phyloP scores from a whole-genome alignment of 768 basidiomycete genomes.

The Kwoniella dendrophila region DNA sequence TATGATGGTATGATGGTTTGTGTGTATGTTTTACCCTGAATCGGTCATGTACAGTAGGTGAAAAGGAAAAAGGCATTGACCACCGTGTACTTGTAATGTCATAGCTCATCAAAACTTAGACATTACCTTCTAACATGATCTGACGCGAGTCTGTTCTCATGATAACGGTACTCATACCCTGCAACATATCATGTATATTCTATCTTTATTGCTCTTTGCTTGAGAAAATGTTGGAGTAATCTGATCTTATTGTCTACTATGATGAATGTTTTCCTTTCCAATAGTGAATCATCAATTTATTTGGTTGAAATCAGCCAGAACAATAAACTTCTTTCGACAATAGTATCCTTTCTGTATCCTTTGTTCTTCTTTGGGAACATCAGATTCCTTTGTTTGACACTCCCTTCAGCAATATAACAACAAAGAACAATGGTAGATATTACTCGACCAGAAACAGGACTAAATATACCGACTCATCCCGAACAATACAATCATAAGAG shows the following conservation, averaged over 20 bases:
- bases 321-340: background rate
- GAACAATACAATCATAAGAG: slow-evolving; percentile 2
- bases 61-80: slow-evolving; percentile 1
- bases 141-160: background rate
- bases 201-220: too few relatives aligned
- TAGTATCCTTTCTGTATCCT: background rate
- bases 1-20: background rate
- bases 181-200: too few relatives aligned
- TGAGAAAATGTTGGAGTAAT: too few relatives aligned
- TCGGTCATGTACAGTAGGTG: background rate
- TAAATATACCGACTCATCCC: slow-evolving; percentile 8
- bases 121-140: background rate
- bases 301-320: background rate
- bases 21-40: slow-evolving; percentile 7
- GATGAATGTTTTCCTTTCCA: background rate
- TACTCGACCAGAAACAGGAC: slow-evolving; percentile 8
- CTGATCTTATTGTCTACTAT: too few relatives aligned
- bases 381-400: background rate
- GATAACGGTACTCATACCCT: too few relatives aligned
- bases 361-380: slow-evolving; percentile 2
- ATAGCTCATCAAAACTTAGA: too few relatives aligned
- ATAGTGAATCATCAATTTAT: background rate
- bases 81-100: too few relatives aligned
- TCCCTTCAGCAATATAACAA: slow-evolving; percentile 8
- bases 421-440: slow-evolving; percentile 13